These are phyloP conservation scores for Linum usitatissimum DNA, from an alignment of 345 rosid genomes.

Conservation along the genomic window DNA sequence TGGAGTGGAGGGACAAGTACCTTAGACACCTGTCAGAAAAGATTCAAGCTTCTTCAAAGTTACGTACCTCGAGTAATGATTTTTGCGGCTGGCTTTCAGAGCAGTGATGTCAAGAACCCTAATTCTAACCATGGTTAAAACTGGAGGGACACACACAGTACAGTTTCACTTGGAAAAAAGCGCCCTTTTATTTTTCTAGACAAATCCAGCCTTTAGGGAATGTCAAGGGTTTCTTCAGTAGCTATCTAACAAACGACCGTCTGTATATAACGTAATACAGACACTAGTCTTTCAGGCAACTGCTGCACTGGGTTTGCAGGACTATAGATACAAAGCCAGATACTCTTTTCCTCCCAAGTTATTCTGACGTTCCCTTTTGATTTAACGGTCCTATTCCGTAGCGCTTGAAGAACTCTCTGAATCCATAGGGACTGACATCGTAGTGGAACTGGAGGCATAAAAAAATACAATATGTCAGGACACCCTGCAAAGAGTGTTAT, in stretches of 20 bases:
- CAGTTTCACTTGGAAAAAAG: too few species aligned
- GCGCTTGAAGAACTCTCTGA: slow-evolving; percentile 89
- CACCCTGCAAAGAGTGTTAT: background rate
- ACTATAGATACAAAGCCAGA: too few species aligned
- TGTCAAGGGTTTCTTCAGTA: background rate
- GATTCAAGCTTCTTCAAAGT: background rate
- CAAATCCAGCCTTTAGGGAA: background rate
- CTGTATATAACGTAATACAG: too few species aligned
- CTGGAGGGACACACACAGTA: too few species aligned
- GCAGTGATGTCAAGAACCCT: background rate
- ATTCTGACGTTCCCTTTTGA: slow-evolving; percentile 16
- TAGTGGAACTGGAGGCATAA: slow-evolving; percentile 53
- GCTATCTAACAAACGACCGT: background rate
- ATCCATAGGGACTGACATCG: slow-evolving; percentile 74
- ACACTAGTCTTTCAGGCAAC: too few species aligned
- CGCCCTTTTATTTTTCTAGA: background rate
- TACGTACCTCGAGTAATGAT: background rate
- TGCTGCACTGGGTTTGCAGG: too few species aligned
- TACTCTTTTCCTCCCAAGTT: background rate
- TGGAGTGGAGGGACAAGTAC: background rate
- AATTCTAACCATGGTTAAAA: too few species aligned
- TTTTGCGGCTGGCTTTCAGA: background rate
- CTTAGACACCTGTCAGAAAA: background rate
- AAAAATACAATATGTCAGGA: background rate
- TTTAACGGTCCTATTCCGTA: slow-evolving; percentile 38